Percentiles rank a stretch among this genome's conserved stretches.
phyloP scores from a whole-genome alignment of 148 eudicot genomes.

The Nyssa sinensis region DNA sequence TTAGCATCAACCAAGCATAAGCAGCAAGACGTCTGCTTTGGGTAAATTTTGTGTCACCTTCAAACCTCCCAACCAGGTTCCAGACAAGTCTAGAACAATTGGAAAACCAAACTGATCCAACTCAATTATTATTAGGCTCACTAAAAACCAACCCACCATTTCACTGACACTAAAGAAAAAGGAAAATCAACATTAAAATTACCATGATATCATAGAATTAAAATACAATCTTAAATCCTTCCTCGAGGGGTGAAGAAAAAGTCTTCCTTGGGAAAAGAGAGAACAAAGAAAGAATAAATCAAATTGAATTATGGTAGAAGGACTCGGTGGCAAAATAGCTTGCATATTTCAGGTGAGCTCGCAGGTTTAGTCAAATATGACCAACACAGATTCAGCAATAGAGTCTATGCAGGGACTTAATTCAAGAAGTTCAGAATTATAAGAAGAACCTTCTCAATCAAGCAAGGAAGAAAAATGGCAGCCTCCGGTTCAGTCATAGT shows the following conservation, averaged over 20 bases:
- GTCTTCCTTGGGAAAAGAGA: neutral
- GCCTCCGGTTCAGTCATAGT: conserved; percentile 88
- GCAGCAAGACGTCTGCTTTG: neutral
- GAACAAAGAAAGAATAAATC: neutral
- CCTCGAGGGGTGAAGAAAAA: neutral
- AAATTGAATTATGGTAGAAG: neutral
- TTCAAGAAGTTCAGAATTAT: neutral
- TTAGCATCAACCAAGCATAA: neutral
- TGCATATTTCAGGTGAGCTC: neutral
- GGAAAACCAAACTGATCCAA: neutral
- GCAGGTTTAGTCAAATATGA: neutral
- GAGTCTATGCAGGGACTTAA: neutral
- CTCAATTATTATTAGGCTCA: too few species aligned
- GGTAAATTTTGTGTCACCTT: neutral
- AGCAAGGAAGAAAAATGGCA: conserved; percentile 80
- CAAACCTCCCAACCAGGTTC: neutral
- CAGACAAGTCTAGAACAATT: neutral
- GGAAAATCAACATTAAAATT: too few species aligned
- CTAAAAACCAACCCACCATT: too few species aligned
- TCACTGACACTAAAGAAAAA: too few species aligned
- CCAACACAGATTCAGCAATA: neutral
- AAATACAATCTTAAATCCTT: too few species aligned
- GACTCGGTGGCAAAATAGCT: neutral
- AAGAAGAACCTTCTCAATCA: conserved; percentile 74
- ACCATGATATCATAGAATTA: neutral